Base-by-base conservation (phyloP, 208 protist genomes). In the Leishmania mexicana region DNA sequence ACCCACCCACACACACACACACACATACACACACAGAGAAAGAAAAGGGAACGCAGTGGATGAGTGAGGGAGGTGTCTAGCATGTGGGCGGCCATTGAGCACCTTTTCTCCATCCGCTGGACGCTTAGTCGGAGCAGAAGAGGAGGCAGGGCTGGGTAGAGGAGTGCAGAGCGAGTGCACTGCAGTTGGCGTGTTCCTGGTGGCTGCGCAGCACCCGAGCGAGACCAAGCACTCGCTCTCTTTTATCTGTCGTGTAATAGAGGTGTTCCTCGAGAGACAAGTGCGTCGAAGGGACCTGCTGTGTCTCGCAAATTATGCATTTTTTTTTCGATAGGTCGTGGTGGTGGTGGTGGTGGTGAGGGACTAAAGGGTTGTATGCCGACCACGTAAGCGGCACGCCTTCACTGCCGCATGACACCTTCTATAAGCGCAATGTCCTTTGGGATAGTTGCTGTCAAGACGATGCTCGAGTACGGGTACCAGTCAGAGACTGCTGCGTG, bases 381-480 rank as follows among this genome's bases (percentile, higher is more conserved):
- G 15, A 19, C n/a, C n/a, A 49, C 11, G n/a, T 53, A 7, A 54
- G 45, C 21, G 5, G 28, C 3, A 54, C 17, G 21, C 42, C 31
- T 7, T 68, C 42, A 76, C 51, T 60, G 35, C 7, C 3, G 72
- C 84, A 84, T 84, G n/a, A 78, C 49, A 13, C 17, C 54, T 38
- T 78, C 83, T 15, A 90, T 83, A 21, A 81, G 70, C 11, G 70
- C 47, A 4, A 87, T 31, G 60, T 94, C 90, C 71, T 94, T 94
- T 42, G 90, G 90, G 2, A 91, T 84, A 7, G 81, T 83, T 1
- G 90, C 90, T 0, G 88, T 94, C 42, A 89, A 49, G 71, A 92
- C 87, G 1, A 94, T 76, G 17, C 90, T 79, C n/a, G 83, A 49
- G 72, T 82, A 94, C 42, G 90, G 90, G 65, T 92, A 94, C 85